Evolutionary conservation across 2,329 filamentous ascomycete species (phyloP).

Genomic region (Aspergillus pseudotamarii): DNA sequence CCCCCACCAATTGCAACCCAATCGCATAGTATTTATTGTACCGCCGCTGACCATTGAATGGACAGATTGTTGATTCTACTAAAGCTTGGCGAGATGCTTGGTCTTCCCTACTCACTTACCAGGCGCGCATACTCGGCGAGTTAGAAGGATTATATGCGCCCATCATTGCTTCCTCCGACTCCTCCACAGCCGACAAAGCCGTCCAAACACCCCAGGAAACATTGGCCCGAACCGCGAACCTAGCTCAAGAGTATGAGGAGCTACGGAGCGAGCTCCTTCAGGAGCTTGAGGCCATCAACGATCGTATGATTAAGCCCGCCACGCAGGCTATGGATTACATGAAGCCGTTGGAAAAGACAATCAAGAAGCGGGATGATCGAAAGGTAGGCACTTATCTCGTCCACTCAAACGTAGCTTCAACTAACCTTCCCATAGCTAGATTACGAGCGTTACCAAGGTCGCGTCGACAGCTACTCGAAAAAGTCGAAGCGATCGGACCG

Average conservation of each 20-base stretch:
- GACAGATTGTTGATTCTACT: slow-evolving; percentile 72
- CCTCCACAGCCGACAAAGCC: slow-evolving; percentile 58
- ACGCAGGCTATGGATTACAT: slow-evolving; percentile 69
- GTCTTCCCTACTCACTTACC: slow-evolving; percentile 70
- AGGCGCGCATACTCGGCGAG: slow-evolving; percentile 67
- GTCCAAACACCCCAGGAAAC: slow-evolving; percentile 64
- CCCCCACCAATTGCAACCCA: neutral
- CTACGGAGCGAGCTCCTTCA: slow-evolving; percentile 71
- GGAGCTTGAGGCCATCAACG: slow-evolving; percentile 72
- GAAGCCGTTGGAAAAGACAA: slow-evolving; percentile 74
- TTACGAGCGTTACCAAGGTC: slow-evolving; percentile 75
- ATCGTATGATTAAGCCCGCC: slow-evolving; percentile 69
- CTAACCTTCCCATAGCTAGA: slow-evolving; percentile 58
- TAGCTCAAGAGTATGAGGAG: slow-evolving; percentile 70
- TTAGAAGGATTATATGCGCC: slow-evolving; percentile 76
- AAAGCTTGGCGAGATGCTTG: slow-evolving; percentile 79
- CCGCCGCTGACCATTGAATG: slow-evolving; percentile 11
- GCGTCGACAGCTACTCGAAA: slow-evolving; percentile 68
- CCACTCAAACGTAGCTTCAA: neutral
- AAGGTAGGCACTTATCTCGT: slow-evolving; percentile 52
- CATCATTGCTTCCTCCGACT: slow-evolving; percentile 67
- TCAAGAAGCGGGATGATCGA: slow-evolving; percentile 83
- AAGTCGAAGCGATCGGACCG: slow-evolving; percentile 72
- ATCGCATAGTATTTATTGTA: neutral
- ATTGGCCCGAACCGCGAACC: slow-evolving; percentile 64